These are phyloP conservation scores for Solanum sejunctum DNA, from an alignment of 257 asterid genomes.

Conservation along the genomic window DNA sequence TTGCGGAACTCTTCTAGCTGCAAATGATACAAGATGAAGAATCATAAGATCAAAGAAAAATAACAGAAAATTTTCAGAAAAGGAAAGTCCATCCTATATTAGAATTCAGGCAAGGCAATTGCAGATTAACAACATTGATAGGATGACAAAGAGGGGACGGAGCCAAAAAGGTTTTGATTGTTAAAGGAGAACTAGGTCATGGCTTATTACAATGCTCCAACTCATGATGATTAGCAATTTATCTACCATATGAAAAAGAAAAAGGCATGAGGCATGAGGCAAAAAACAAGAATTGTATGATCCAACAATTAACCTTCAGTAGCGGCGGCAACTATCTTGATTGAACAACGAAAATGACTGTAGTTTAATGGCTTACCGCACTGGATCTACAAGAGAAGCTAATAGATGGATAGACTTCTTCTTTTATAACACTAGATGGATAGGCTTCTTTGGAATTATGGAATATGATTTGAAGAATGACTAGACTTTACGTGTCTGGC, in stretches of 20 bases:
- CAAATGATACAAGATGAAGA: background rate
- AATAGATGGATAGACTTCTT: background rate
- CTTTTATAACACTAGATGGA: background rate
- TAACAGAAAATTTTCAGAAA: background rate
- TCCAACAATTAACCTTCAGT: background rate
- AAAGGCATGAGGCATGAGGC: background rate
- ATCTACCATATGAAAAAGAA: background rate
- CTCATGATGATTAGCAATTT: background rate
- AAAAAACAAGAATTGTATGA: background rate
- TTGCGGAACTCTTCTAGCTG: constrained; percentile 92
- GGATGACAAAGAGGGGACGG: background rate
- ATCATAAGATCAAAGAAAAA: background rate
- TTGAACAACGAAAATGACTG: background rate
- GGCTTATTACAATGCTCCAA: background rate
- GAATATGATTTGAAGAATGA: background rate
- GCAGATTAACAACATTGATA: background rate
- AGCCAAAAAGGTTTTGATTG: background rate
- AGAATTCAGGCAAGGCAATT: background rate
- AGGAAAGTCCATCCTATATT: background rate
- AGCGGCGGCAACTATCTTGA: background rate
- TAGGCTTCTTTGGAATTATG: background rate
- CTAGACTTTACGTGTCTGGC: background rate
- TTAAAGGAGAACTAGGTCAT: background rate
- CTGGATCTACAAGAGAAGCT: background rate
- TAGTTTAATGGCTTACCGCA: background rate